Base-by-base conservation (phyloP, 2,329 filamentous ascomycete genomes). In the Sordariomycetes sp. region DNA sequence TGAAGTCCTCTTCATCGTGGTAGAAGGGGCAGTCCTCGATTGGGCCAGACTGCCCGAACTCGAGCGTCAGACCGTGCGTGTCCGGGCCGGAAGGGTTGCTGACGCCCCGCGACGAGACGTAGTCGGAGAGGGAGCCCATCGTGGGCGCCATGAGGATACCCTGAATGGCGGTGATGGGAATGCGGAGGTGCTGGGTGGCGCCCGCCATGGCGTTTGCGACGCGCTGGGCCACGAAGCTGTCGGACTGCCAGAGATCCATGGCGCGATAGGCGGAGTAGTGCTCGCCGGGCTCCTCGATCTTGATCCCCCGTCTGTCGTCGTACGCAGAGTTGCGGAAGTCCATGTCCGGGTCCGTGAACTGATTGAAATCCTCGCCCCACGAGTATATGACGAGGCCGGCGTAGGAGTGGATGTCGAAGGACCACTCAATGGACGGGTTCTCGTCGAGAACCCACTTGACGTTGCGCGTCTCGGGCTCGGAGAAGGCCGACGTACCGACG, bases 341-440 rank as follows among this genome's bases (percentile, higher is more conserved):
- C 71, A 78, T 76, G 54, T 61, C 61, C 0, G 72, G 63, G 52
- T 72, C 70, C 0, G 65, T 70, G 55, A 67, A 68, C 66, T 82
- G 79, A 58, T 75, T 69, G 53, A 76, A 71, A 61, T 82, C 79
- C 60, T 78, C 76, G 24, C 80, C 79, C 79, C 79, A 83, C 57
- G 70, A 73, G 66, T 81, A 82, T 15, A 83, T 66, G 20, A 84
- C 69, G 35, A 74, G 69, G 2, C 76, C 77, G 0, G 72, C 70
- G 32, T 71, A 76, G 1, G 78, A 80, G 70, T 84, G 80, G 52
- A 83, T 70, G 61, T 84, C 80, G 59, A 82, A 67, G 64, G 80
- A 80, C 78, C 79, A 83, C 32, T 75, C 70, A 52, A 83, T 67
- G 52, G 73, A 73, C 53, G 69, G 65, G 65, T 75, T 77, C 32